These are phyloP conservation scores for Arachis monticola DNA, from an alignment of 331 rosid species.

Conservation along the genomic window DNA sequence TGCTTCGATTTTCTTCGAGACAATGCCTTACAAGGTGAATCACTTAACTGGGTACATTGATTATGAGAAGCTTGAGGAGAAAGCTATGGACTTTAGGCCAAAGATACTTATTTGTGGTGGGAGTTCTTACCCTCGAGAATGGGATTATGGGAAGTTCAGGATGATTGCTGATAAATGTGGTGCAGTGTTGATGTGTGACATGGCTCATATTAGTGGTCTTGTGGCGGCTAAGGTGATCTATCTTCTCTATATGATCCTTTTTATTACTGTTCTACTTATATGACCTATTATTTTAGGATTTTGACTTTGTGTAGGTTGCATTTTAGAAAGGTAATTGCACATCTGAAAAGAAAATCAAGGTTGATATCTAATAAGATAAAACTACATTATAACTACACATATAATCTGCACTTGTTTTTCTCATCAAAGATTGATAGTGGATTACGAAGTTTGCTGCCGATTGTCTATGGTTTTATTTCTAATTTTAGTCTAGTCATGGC, in stretches of 20 bases:
- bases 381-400: too few relatives aligned
- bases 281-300: not conserved
- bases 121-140: slow-evolving; percentile 81
- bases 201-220: slow-evolving; percentile 90
- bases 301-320: too few relatives aligned
- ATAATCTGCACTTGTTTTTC: too few relatives aligned
- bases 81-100: slow-evolving; percentile 73
- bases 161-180: slow-evolving; percentile 80
- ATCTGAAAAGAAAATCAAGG: too few relatives aligned
- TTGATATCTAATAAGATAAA: too few relatives aligned
- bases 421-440: not conserved
- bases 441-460: slow-evolving; percentile 14
- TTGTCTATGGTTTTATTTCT: slow-evolving; percentile 1
- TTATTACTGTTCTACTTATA: not conserved
- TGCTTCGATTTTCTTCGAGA: slow-evolving; percentile 73
- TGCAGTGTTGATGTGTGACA: slow-evolving; percentile 82
- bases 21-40: slow-evolving; percentile 71
- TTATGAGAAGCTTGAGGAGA: slow-evolving; percentile 81
- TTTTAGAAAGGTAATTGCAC: too few relatives aligned
- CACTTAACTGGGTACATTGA: slow-evolving; percentile 72
- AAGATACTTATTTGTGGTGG: slow-evolving; percentile 85
- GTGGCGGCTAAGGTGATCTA: slow-evolving; percentile 72
- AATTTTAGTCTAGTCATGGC: not conserved
- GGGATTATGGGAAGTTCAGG: slow-evolving; percentile 76
- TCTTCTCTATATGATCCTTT: slow-evolving; percentile 24